Base-by-base conservation (phyloP, 1,139 yeast species). In the Hyphopichia buzzinii region DNA sequence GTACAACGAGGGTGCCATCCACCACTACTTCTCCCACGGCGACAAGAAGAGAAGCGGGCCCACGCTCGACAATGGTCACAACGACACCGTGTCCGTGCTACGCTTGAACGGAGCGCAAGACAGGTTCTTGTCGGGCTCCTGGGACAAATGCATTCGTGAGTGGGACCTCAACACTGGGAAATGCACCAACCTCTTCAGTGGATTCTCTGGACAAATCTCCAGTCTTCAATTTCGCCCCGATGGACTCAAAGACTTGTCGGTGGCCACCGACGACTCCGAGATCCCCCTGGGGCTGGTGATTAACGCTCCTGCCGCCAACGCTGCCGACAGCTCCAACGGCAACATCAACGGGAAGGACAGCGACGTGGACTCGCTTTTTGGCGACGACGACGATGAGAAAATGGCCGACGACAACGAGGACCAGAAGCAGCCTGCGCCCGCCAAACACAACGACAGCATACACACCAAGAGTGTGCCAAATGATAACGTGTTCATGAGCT, bases 141-240 rank as follows among this genome's bases (percentile, higher is more conserved):
- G 97, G 95, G 98, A 92, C 62, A 82, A 79, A 54, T 67, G 77
- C 5, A 72, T 85, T 3, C 64, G 82, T 17, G 77, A 83, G 47
- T 90, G 97, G 97, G 98, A 92, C 60, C 64, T 94, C 36, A 74
- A 85, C 44, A 77, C 84, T 0, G 97, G 97, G 2, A 67, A 71
- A 30, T 62, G 74, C 22, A 53, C 70, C 50, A 60, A 64, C 14
- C 49, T 66, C 22, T 86, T 71, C 50, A 50, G 63, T 4, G 80
- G 77, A 2, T 71, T 80, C 32, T 71, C 85, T 0, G 92, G 96
- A 2, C 97, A 92, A 55, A 70, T 92, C 2, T 81, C 95, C 6
- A 75, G 82, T 36, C 56, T 92, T 15, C 86, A 84, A 43, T 84
- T 78, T 67, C 76, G 97, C 49, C 97, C 98, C 0, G 52, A 64